A percentile compares a stretch with the other conserved stretches of the same genome.
phyloP scores from a whole-genome alignment of 108 stramenopile species.

The Fragilaria crotonensis region DNA sequence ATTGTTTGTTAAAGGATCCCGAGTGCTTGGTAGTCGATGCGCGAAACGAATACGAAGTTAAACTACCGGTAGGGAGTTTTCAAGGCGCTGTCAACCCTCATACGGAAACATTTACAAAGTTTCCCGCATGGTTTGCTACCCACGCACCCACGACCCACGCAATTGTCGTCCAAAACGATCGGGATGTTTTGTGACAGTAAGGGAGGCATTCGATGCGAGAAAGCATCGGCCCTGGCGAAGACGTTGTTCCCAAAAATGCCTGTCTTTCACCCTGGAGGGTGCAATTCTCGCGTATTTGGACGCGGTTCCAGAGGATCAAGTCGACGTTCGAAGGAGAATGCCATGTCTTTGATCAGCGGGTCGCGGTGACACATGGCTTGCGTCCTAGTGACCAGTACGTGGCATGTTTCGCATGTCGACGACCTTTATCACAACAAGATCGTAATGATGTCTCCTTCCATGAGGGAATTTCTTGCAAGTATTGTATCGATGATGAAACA shows the following conservation, averaged over 20 bases:
- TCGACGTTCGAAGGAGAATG: slow-evolving; percentile 73
- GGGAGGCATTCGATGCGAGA: slow-evolving; percentile 95
- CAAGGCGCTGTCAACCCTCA: slow-evolving; percentile 65
- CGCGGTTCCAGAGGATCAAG: slow-evolving; percentile 26
- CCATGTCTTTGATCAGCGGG: slow-evolving; percentile 82
- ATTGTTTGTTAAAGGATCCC: slow-evolving; percentile 52
- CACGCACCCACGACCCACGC: too few species aligned
- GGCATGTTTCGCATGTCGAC: slow-evolving; percentile 68
- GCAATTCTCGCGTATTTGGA: slow-evolving; percentile 83
- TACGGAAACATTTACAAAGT: slow-evolving; percentile 59
- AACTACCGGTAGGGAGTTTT: slow-evolving; percentile 74
- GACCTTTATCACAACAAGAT: slow-evolving; percentile 43
- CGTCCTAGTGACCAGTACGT: slow-evolving; percentile 37
- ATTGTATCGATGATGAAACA: slow-evolving; percentile 24
- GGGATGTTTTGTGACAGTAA: slow-evolving; percentile 98
- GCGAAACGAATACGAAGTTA: slow-evolving; percentile 73
- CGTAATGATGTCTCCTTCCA: slow-evolving; percentile 2
- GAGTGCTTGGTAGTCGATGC: slow-evolving; percentile 73
- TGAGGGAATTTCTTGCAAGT: slow-evolving; percentile 38
- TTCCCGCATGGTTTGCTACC: slow-evolving; percentile 59
- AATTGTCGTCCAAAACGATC: slow-evolving; percentile 46
- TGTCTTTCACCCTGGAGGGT: slow-evolving; percentile 83
- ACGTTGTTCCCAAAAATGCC: slow-evolving; percentile 36
- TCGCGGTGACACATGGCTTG: slow-evolving; percentile 64
- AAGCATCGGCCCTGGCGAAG: slow-evolving; percentile 58